phyloP scores from a whole-genome alignment of 2,329 filamentous ascomycete species.

The Fusarium torulosum region DNA sequence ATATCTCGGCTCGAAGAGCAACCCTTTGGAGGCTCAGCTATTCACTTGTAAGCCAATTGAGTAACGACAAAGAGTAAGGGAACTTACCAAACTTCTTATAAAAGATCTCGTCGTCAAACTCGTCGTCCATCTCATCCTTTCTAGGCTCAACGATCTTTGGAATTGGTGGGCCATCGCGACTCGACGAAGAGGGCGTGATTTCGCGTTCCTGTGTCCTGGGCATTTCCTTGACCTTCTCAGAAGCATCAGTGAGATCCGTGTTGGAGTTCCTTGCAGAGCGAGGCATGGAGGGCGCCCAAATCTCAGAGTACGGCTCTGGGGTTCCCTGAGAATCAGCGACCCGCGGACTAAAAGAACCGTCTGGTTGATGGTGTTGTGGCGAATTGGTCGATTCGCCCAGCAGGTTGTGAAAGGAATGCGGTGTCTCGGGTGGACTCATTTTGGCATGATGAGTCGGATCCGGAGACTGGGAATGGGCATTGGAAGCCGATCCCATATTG shows the following conservation, averaged over 20 bases:
- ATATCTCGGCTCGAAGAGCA: slow-evolving; percentile 53
- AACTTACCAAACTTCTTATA: slow-evolving; percentile 51
- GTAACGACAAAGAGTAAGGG: not conserved
- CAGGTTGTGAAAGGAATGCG: slow-evolving; percentile 39
- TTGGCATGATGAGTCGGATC: slow-evolving; percentile 26
- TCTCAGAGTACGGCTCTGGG: slow-evolving; percentile 38
- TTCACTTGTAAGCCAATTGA: slow-evolving; percentile 2
- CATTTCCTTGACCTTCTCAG: slow-evolving; percentile 9
- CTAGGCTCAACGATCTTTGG: slow-evolving; percentile 32
- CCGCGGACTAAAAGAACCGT: slow-evolving; percentile 30
- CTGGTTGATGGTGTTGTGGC: slow-evolving; percentile 8
- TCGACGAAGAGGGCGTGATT: slow-evolving; percentile 9
- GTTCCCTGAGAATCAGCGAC: slow-evolving; percentile 11
- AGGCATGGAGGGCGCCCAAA: slow-evolving; percentile 44
- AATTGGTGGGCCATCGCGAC: slow-evolving; percentile 14
- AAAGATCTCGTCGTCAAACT: slow-evolving; percentile 50
- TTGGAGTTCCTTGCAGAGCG: slow-evolving; percentile 13
- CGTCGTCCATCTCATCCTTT: slow-evolving; percentile 37
- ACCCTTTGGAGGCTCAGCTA: slow-evolving; percentile 49
- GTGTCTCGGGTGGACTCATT: slow-evolving; percentile 40
- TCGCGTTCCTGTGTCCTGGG: slow-evolving; percentile 17
- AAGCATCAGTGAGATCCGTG: not conserved
- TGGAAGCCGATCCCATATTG: slow-evolving; percentile 7
- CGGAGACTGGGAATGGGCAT: slow-evolving; percentile 12
- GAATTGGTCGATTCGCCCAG: slow-evolving; percentile 17